These are phyloP conservation scores for Funneliformis caledonium DNA, from an alignment of 371 early-diverging fungal genomes.

Conservation along the genomic window DNA sequence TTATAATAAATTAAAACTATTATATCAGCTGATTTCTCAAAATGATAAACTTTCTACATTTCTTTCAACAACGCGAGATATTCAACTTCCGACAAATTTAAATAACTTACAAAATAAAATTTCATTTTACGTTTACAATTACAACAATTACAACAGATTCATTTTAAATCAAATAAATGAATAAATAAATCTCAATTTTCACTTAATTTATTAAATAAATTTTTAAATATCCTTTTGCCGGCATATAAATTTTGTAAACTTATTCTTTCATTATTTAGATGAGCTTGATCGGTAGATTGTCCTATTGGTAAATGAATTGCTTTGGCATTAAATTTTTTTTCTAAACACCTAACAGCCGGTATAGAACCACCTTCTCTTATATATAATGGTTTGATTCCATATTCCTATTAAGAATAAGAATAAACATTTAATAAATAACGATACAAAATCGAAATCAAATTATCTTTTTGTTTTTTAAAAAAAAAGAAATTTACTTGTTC, in stretches of 20 bases:
- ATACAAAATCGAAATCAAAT: neutral
- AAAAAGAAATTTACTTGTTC: slow-evolving; percentile 44
- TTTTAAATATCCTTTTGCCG: slow-evolving; percentile 70
- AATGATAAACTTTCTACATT: too few species aligned
- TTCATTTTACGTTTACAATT: too few species aligned
- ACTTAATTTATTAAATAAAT: slow-evolving; percentile 51
- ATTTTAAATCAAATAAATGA: too few species aligned
- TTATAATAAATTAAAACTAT: too few species aligned
- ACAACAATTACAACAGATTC: too few species aligned
- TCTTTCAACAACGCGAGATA: too few species aligned
- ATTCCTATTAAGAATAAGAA: slow-evolving; percentile 49
- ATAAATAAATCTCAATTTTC: neutral
- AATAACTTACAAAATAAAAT: too few species aligned
- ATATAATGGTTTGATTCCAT: slow-evolving; percentile 63
- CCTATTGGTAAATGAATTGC: slow-evolving; percentile 86
- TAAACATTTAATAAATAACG: neutral
- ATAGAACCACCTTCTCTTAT: slow-evolving; percentile 88
- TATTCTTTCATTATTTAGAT: slow-evolving; percentile 80
- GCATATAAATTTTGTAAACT: slow-evolving; percentile 70
- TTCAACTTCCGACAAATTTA: too few species aligned
- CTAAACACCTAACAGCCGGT: slow-evolving; percentile 82
- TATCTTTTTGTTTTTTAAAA: too few species aligned
- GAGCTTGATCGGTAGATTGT: slow-evolving; percentile 83
- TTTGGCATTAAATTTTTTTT: slow-evolving; percentile 69
- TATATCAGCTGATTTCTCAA: too few species aligned